A percentile compares a stretch with the other conserved stretches of the same genome.
These are phyloP conservation scores for Leonotis leonurus DNA, from an alignment of 257 asterid species.

Conservation along the genomic window DNA sequence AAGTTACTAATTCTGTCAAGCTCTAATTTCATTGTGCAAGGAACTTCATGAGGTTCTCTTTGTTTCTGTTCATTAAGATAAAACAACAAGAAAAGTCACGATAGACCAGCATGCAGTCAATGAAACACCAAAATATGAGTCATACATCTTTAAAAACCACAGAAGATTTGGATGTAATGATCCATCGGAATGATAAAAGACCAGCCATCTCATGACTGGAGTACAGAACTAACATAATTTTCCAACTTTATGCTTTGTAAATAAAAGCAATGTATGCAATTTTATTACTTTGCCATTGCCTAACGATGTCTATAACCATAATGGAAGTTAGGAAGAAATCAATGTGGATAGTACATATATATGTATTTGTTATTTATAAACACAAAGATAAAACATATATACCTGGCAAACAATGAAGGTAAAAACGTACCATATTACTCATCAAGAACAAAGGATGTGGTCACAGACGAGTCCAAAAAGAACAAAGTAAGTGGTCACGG, in stretches of 20 bases:
- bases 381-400: background rate
- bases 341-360: background rate
- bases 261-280: background rate
- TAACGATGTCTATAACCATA: background rate
- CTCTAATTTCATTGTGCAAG: constrained; percentile 40
- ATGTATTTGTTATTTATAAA: background rate
- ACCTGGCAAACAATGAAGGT: background rate
- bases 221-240: background rate
- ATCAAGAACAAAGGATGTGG: constrained; percentile 2
- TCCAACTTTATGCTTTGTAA: background rate
- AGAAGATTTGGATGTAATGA: background rate
- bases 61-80: constrained; percentile 56
- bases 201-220: background rate
- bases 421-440: constrained; percentile 33
- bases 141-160: background rate
- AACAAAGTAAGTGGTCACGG: background rate
- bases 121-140: background rate
- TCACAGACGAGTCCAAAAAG: constrained; percentile 7
- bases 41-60: constrained; percentile 48
- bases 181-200: background rate
- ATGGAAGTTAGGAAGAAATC: background rate
- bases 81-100: constrained; percentile 2
- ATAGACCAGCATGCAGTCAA: background rate
- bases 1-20: constrained; percentile 62
- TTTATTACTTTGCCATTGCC: background rate